Base-by-base conservation (phyloP, 352 stramenopile genomes). In the Phytophthora sp. region DNA sequence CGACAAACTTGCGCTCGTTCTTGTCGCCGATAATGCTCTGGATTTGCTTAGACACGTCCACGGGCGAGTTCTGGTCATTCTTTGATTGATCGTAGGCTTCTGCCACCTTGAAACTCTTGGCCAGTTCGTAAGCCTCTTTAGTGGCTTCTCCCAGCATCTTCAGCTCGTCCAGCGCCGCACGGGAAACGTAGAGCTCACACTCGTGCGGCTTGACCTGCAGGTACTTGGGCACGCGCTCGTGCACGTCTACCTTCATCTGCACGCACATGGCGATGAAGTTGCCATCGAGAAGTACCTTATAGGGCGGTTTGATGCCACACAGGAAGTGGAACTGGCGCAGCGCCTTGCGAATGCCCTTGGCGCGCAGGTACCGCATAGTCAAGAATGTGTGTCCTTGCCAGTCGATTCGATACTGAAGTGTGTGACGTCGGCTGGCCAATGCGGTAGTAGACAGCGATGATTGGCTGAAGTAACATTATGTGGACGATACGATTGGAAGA, bases 241-340 rank as follows among this genome's bases (percentile, higher is more conserved):
- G 78, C 24, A 94, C 65, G 67, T 93, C 82, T 26, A 95, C 82
- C 58, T 95, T 93, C 86, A 94, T 94, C 72, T 95, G 84, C 45
- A 89, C 57, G 66, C 86, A 94, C 84, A 95, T 93, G 51, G 83
- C 88, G 35, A 95, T 79, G 60, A 95, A 95, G 80, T 95, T 95
- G 55, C 84, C 84, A 63, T 95, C 88, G 47, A 95, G 71, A 27
- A 95, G 77, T 20, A 93, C 80, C 53, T 90, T 89, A 71, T 94
- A 95, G 7, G 88, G 88, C 41, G 86, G 63, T 61, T 94, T 95
- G 73, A 95, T 89, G 36, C 88, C 88, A 63, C 86, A 95, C 55
- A 94, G 69, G 62, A 95, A 94, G 73, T 94, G 86, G 77, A 94
- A 95, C 69, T 94, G 86, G 55, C 85, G 84, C 56, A 95, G 74